A percentile compares a stretch with the other conserved stretches of the same genome.
These are phyloP conservation scores for Phytophthora sansomeana DNA, from an alignment of 352 stramenopile species.

Conservation along the genomic window DNA sequence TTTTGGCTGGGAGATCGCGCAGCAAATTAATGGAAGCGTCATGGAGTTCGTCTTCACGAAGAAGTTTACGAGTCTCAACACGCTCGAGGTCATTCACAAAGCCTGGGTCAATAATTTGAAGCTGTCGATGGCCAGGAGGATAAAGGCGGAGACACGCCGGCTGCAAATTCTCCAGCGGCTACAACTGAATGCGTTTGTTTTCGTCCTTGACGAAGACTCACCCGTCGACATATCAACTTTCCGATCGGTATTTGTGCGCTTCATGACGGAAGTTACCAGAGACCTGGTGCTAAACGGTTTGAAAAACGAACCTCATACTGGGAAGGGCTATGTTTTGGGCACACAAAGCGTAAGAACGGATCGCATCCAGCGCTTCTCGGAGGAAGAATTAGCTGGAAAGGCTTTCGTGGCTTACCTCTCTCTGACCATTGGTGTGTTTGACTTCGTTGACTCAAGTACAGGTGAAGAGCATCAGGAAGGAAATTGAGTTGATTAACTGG, in stretches of 20 bases:
- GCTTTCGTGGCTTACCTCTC: slow-evolving; percentile 38
- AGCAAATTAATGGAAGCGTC: slow-evolving; percentile 25
- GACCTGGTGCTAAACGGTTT: not conserved
- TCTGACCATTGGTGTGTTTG: slow-evolving; percentile 39
- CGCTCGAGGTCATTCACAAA: slow-evolving; percentile 39
- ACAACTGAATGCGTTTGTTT: slow-evolving; percentile 31
- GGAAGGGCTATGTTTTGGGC: slow-evolving; percentile 34
- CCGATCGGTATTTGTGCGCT: slow-evolving; percentile 42
- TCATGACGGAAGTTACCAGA: slow-evolving; percentile 34
- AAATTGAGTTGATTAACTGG: no score
- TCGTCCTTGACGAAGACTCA: slow-evolving; percentile 42
- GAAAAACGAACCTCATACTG: slow-evolving; percentile 4
- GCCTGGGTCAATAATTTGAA: slow-evolving; percentile 37
- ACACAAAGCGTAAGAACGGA: slow-evolving; percentile 38
- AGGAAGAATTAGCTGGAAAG: slow-evolving; percentile 5
- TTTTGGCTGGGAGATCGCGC: slow-evolving; percentile 43
- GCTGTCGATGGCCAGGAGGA: slow-evolving; percentile 33
- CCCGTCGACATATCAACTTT: slow-evolving; percentile 36
- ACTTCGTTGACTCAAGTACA: slow-evolving; percentile 19
- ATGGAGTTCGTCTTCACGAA: slow-evolving; percentile 49
- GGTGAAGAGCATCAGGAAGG: slow-evolving; percentile 22
- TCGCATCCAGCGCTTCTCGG: not conserved
- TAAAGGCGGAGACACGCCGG: slow-evolving; percentile 39
- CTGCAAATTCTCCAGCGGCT: slow-evolving; percentile 42
- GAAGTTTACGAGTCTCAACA: slow-evolving; percentile 35